Base-by-base conservation (phyloP, 805 yeast genomes). In the Metschnikowia kunwiensis region DNA sequence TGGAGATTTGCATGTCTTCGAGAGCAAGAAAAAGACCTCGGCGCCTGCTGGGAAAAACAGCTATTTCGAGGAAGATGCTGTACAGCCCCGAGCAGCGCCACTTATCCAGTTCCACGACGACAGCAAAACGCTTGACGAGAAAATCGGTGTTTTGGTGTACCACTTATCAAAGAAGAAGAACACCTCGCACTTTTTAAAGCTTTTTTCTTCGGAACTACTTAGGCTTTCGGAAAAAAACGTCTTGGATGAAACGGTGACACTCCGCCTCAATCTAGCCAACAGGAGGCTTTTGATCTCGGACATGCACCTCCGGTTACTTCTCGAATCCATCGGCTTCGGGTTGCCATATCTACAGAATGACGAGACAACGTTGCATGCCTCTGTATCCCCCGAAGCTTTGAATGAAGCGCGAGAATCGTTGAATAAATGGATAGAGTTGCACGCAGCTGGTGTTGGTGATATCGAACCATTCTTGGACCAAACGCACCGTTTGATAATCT, bases 1-100 rank as follows among this genome's bases (percentile, higher is more conserved):
- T 5, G 95, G 95, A 16, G 77, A 78, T 30, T 61, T 65, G 14
- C 58, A 56, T 32, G 48, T 47, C 22, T 55, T 57, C 20, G 43
- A 29, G 25, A 24, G n/a, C 23, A 24, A 30, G 24, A 27, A 24
- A 15, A 38, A 30, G 7, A 14, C 24, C 10, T 11, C 26, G 3
- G 32, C 30, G 2, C 25, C 26, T 4, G 25, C 27, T 10, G 40
- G 37, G 15, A 37, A 31, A 14, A 34, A 40, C 21, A 47, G 47
- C 23, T 49, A 47, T 30, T 45, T 47, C 24, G 42, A 38, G 10
- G 44, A 40, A 5, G 42, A 43, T 16, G 41, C 46, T 4, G 40
- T 48, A 3, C 55, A 49, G 28, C 63, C 67, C 1, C 51, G 51
- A 19, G 48, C 63, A 14, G 73, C 72, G 14, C 60, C 63, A 17